Evolutionary conservation across 108 stramenopile genomes (phyloP), one percentile per base, ranked within the genome.

Genomic region (Skeletonema costatum): DNA sequence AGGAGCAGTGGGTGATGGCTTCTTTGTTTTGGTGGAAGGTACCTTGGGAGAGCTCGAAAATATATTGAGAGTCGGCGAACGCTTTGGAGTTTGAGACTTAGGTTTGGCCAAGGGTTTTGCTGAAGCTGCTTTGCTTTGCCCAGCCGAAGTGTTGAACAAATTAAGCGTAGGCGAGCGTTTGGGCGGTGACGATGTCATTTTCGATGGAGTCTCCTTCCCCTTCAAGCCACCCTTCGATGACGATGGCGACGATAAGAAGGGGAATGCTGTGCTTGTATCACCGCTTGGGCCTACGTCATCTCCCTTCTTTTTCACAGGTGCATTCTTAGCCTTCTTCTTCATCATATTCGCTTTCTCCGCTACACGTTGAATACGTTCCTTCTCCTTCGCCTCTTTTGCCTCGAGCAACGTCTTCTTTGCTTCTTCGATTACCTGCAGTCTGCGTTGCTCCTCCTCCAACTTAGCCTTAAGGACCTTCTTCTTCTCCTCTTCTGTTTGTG

Each of bases 341-440:
- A 44, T 48, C 67, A 5, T 48, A 41, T 67, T 51, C 29, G 32
- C 72, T 33, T 60, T n/a, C 68, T 69, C 68, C 29, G 32, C 63
- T 67, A 11, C 11, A 31, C 51, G 73, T 16, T 58, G 65, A 13
- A 42, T 42, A 3, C 41, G 41, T 42, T 42, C 38, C 42, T 68
- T 51, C 39, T 56, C 66, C 30, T 66, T 66, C 51, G 38, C 35
- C 10, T 66, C 64, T 11, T 59, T 30, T n/a, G 58, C 58, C 58
- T 42, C 41, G 12, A 42, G 41, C 41, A 59, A n/a, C 30, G 9
- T 59, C 25, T 59, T 25, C 17, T 30, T n/a, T 59, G 12, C 31
- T 60, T 31, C 29, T 60, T 60, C 31, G 13, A 31, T 32, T 32
- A n/a, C 29, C 13, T 60, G 16, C 44, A 56, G 16, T 70, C 30